Evolutionary conservation across 2,329 filamentous ascomycete genomes (phyloP).

Genomic region (Endoconidiophora polonica): DNA sequence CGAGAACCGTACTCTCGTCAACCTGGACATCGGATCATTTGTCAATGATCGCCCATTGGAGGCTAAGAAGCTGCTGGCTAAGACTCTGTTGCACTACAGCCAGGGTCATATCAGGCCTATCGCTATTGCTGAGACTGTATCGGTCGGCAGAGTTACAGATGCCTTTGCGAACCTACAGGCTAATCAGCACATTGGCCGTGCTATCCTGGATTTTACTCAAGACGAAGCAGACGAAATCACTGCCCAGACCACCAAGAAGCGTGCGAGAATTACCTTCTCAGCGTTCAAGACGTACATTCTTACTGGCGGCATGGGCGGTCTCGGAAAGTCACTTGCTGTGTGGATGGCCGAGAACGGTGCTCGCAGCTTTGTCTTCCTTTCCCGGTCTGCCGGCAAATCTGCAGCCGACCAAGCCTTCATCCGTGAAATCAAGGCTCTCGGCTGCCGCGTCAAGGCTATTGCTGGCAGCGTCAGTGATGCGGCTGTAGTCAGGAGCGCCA

Average conservation of each 20-base stretch:
- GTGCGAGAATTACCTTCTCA: too few relatives aligned
- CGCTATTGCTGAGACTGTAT: too few relatives aligned
- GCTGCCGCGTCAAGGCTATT: slow-evolving; percentile 10
- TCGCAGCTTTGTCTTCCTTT: slow-evolving; percentile 19
- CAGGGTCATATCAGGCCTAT: too few relatives aligned
- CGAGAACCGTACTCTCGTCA: too few relatives aligned
- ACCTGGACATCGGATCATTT: too few relatives aligned
- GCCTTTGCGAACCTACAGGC: too few relatives aligned
- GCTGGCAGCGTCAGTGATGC: slow-evolving; percentile 14
- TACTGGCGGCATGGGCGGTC: slow-evolving; percentile 16
- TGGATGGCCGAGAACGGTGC: slow-evolving; percentile 16
- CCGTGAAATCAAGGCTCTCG: slow-evolving; percentile 5
- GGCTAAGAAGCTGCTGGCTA: too few relatives aligned
- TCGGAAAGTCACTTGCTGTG: slow-evolving; percentile 14
- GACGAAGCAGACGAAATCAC: neutral
- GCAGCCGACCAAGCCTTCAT: slow-evolving; percentile 14
- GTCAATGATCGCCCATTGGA: too few relatives aligned
- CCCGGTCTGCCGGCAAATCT: slow-evolving; percentile 16
- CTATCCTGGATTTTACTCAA: slow-evolving; percentile 17
- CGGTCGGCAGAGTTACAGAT: too few relatives aligned
- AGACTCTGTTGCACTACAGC: too few relatives aligned
- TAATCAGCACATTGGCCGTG: slow-evolving; percentile 17
- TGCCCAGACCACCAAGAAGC: slow-evolving; percentile 13
- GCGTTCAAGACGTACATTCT: slow-evolving; percentile 14
- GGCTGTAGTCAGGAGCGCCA: slow-evolving; percentile 9